Percentiles rank a stretch among this genome's conserved stretches.
These are phyloP conservation scores for Silene noctiflora DNA, from an alignment of 179 eudicot genomes.

Conservation along the genomic window DNA sequence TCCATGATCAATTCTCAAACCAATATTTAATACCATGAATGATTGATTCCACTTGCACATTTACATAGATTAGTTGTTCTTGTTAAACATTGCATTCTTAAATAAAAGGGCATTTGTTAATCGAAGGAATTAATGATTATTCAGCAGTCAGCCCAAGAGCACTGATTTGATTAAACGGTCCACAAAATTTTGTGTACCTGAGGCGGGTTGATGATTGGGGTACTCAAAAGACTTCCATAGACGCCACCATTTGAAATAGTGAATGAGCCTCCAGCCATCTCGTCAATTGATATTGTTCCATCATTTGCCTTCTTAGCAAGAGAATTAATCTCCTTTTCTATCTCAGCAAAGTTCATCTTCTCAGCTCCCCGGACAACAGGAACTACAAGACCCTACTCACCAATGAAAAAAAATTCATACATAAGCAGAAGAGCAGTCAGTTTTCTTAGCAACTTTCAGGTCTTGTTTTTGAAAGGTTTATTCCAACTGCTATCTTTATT, in stretches of 20 bases:
- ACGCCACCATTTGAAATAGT: slow-evolving; percentile 99
- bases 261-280: slow-evolving; percentile 98
- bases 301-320: slow-evolving; percentile 90
- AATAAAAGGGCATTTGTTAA: not conserved
- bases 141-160: not conserved
- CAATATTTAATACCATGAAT: not conserved
- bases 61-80: not conserved
- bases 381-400: slow-evolving; percentile 84
- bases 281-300: slow-evolving; percentile 91
- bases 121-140: not conserved
- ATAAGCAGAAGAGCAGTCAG: not conserved
- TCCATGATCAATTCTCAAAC: not conserved
- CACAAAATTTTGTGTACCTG: slow-evolving; percentile 47
- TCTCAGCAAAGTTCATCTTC: slow-evolving; percentile 89
- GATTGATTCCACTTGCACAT: not conserved
- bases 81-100: not conserved
- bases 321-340: slow-evolving; percentile 76
- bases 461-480: not conserved
- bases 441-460: not conserved
- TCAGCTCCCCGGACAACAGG: slow-evolving; percentile 88
- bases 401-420: not conserved
- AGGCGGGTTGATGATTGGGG: slow-evolving; percentile 97
- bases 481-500: not conserved
- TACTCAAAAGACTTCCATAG: slow-evolving; percentile 95
- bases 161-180: not conserved